Base-by-base conservation (phyloP, 1,284 basidiomycete genomes). In the Melampsora larici-populina region DNA sequence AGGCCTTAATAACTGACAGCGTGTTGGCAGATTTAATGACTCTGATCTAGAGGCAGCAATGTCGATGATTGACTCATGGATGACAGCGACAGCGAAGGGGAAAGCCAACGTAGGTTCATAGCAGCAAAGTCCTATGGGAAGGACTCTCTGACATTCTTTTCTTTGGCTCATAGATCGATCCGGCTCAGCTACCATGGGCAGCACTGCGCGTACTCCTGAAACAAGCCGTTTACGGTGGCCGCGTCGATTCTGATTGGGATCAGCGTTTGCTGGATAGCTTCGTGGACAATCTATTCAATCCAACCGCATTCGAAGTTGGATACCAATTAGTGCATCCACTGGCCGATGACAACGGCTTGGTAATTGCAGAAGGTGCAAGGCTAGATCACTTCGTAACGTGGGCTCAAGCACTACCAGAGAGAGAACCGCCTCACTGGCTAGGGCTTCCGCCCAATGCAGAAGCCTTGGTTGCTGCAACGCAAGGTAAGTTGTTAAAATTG, bases 41-140 rank as follows among this genome's bases (percentile, higher is more conserved):
- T 96, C 95, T 5, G 95, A 98, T 83, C 91, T 96, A 88, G 89
- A 90, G n/a, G 91, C 94, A 15, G 94, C 94, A 0, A 91, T 93
- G 83, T 88, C 88, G 66, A 95, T 92, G 15, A 96, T 97, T 82
- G 94, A 97, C 82, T 87, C 89, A 0, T 97, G 94, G 93, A 87
- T 97, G 73, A 88, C 87, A 74, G 85, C 88, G 0, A 87, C 91
- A 68, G 90, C 94, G 1, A 92, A 93, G 82, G 94, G 94, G 29
- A 88, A 90, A 79, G 88, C 94, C 0, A 97, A 97, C 82, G 88
- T 98, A 33, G 48, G 74, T 70, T 62, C 36, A 46, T 29, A 29
- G 21, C 33, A 46, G 40, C n/a, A 48, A 18, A 49, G 29, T 49
- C 18, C 58, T 48, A 18, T 26, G 3, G 9, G 17, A 51, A 36